Base-by-base conservation (phyloP, 768 basidiomycete genomes). In the Strobilomyces dryophilus region DNA sequence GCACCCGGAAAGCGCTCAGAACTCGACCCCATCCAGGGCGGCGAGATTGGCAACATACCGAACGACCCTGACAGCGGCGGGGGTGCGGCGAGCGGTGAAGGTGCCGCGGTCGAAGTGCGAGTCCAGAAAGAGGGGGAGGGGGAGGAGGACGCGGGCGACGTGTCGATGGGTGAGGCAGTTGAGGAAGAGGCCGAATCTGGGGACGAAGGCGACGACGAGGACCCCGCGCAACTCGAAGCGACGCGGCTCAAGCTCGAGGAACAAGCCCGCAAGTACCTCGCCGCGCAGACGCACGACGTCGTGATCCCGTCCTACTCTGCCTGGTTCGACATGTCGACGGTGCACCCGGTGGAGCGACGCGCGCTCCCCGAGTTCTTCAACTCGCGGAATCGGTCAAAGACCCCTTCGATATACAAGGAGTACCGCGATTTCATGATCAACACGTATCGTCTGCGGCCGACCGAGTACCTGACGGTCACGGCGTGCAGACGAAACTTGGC, bases 341-440 rank as follows among this genome's bases (percentile, higher is more conserved):
- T 99, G 51, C 91, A 97, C 63, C 82, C 89, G 10, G 88, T 98
- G 55, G 97, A 99, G 71, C 82, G 85, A 43, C 84, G 92, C 58
- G 89, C 92, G 1, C 76, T 99, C 27, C 97, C 97, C 32, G 97
- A 99, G 72, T 99, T 98, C 79, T 99, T 99, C 82, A 94, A 92
- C 68, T 90, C 89, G 42, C 80, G 92, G 49, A 98, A 98, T 70
- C 75, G 95, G 51, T 89, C 86, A 56, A 99, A 99, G 74, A 97
- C 95, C 2, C 95, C 97, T 0, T 79, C 90, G 18, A 93, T 98
- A 56, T 99, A 98, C 78, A 98, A 98, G 71, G 95, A 99, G 69
- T 99, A 99, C 65, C 85, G 97, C 55, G 95, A 99, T 77, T 99
- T 99, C 62, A 99, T 99, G 95, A 84, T 99, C 70, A 98, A 99